Conservation (phyloP, 805 yeast species). For the Brettanomyces naardenensis region DNA sequence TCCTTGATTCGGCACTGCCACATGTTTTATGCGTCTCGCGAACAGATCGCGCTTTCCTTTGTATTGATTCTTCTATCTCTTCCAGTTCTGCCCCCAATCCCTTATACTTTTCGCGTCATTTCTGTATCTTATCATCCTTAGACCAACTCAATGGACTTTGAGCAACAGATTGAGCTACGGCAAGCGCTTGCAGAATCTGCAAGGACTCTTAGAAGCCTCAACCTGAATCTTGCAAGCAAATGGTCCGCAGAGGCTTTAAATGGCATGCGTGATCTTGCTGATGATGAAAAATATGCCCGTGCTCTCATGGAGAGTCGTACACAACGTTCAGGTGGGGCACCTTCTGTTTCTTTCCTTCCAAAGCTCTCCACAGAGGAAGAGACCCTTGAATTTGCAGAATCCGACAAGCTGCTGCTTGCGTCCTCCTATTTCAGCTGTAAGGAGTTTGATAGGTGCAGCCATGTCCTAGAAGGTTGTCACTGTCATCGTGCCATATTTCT, state of each 20-base stretch:
- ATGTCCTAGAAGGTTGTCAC: constrained; percentile 42
- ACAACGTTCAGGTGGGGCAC: background rate
- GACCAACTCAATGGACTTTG: constrained; percentile 26
- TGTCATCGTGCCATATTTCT: constrained; percentile 53
- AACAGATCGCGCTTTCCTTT: background rate
- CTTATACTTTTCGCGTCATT: background rate
- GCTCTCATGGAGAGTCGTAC: constrained; percentile 7
- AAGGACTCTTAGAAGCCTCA: constrained; percentile 41
- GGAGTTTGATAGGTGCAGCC: constrained; percentile 76
- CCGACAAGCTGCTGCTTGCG: constrained; percentile 49
- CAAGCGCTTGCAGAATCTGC: constrained; percentile 32
- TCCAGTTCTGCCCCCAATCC: background rate
- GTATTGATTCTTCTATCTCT: background rate
- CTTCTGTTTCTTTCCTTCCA: constrained; percentile 7
- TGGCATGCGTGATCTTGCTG: constrained; percentile 36
- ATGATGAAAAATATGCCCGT: constrained; percentile 15
- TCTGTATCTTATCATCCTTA: too few relatives aligned
- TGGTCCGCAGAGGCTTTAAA: constrained; percentile 80
- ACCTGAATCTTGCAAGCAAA: constrained; percentile 64
- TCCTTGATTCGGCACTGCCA: too few relatives aligned
- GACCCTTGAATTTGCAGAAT: constrained; percentile 26
- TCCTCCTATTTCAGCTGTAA: constrained; percentile 69
- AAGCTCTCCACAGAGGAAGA: constrained; percentile 13
- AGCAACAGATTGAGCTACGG: constrained; percentile 19
- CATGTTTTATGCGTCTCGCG: background rate